phyloP scores from a whole-genome alignment of 139 green algal species.

The Pycnococcus provasolii region DNA sequence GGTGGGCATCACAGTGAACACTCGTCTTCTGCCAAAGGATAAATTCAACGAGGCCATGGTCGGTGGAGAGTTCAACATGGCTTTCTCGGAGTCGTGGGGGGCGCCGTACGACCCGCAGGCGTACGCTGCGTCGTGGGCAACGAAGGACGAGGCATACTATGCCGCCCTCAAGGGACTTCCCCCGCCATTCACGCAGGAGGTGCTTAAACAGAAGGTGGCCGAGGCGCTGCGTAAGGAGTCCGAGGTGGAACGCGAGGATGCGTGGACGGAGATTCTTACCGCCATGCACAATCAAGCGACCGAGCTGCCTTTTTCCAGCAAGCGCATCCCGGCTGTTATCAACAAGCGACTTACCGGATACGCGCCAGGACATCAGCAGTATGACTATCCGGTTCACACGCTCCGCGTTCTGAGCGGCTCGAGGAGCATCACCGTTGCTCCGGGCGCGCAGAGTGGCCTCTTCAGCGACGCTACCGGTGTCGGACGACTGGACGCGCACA shows the following conservation, averaged over 20 bases:
- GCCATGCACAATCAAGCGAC: slow-evolving; percentile 16
- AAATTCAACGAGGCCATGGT: slow-evolving; percentile 21
- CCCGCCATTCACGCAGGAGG: slow-evolving; percentile 10
- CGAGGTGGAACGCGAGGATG: slow-evolving; percentile 6
- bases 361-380: slow-evolving; percentile 18
- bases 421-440: slow-evolving; percentile 2
- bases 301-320: slow-evolving; percentile 16
- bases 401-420: neutral
- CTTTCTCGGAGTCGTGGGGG: slow-evolving; percentile 18
- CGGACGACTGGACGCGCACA: slow-evolving; percentile 6
- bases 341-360: slow-evolving; percentile 18
- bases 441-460: slow-evolving; percentile 17
- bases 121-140: slow-evolving; percentile 10
- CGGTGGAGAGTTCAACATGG: slow-evolving; percentile 20
- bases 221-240: slow-evolving; percentile 3
- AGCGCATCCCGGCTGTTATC: slow-evolving; percentile 21
- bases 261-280: slow-evolving; percentile 17
- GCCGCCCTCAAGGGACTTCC: slow-evolving; percentile 3
- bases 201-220: slow-evolving; percentile 8
- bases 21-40: slow-evolving; percentile 5
- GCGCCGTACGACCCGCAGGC: slow-evolving; percentile 17
- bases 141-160: slow-evolving; percentile 10
- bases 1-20: slow-evolving; percentile 18
- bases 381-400: slow-evolving; percentile 16
- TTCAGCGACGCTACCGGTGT: slow-evolving; percentile 20